Evolutionary conservation across 225 moss, liverwort and hornwort species (phyloP).

Genomic region (Rhytidiadelphus loreus): DNA sequence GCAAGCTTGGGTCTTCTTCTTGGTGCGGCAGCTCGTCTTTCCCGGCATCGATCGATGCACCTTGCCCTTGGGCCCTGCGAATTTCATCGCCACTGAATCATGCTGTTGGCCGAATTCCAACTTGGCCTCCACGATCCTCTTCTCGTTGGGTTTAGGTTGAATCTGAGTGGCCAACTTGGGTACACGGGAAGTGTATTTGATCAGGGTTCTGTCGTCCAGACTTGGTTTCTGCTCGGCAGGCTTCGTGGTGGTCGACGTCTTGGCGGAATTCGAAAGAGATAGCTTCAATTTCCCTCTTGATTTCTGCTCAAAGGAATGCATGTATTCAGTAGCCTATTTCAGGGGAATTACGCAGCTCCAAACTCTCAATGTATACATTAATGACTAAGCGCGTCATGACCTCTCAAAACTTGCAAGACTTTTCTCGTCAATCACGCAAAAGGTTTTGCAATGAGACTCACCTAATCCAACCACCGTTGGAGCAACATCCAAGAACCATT

Average conservation of each 20-base stretch:
- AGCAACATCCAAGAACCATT: not conserved
- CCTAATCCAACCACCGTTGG: not conserved
- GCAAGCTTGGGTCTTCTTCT: conserved; percentile 2
- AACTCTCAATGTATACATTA: not conserved
- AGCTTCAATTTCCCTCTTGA: not conserved
- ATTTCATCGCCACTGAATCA: not conserved
- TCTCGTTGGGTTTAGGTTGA: not conserved
- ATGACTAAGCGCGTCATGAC: not conserved
- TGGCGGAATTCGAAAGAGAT: not conserved
- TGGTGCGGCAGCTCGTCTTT: not conserved
- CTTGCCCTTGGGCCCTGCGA: not conserved
- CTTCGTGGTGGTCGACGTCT: not conserved
- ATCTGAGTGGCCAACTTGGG: not conserved
- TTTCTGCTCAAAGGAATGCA: not conserved
- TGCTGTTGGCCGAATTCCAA: not conserved
- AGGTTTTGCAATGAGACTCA: not conserved
- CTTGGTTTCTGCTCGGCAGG: not conserved
- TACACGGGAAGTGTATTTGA: not conserved
- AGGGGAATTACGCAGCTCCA: not conserved
- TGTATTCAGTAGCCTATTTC: not conserved
- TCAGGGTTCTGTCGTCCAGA: not conserved
- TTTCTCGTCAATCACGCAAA: not conserved
- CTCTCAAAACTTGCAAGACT: not conserved
- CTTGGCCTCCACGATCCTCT: not conserved
- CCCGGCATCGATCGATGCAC: not conserved